Percentiles rank a stretch among this genome's conserved stretches.
phyloP scores from a whole-genome alignment of 352 stramenopile species.

The Pythium chondricola region DNA sequence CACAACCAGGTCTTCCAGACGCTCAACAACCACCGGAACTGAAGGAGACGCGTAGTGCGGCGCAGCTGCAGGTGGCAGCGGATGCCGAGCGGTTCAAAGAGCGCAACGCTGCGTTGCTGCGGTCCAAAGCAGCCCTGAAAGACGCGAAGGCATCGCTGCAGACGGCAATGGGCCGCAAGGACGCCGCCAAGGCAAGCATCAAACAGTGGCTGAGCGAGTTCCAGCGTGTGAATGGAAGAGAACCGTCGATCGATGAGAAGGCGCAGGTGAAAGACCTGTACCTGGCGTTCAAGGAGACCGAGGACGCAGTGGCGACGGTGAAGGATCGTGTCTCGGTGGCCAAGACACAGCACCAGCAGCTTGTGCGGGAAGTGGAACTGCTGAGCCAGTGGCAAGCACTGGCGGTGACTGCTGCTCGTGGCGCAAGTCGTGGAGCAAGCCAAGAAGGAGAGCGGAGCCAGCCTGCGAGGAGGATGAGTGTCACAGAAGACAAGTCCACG shows the following conservation, averaged over 20 bases:
- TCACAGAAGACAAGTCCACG: slow-evolving; percentile 1
- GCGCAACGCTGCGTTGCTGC: slow-evolving; percentile 32
- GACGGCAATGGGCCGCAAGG: slow-evolving; percentile 31
- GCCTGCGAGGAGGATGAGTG: too few species aligned
- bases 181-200: slow-evolving; percentile 43
- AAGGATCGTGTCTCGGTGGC: slow-evolving; percentile 31
- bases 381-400: slow-evolving; percentile 47
- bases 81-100: slow-evolving; percentile 37
- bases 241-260: slow-evolving; percentile 76
- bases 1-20: too few species aligned
- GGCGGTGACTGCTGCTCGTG: slow-evolving; percentile 1
- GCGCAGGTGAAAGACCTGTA: slow-evolving; percentile 72
- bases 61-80: slow-evolving; percentile 37
- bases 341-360: slow-evolving; percentile 42
- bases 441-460: too few species aligned
- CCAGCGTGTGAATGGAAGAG: slow-evolving; percentile 31
- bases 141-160: slow-evolving; percentile 32
- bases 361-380: slow-evolving; percentile 39
- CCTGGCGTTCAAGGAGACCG: slow-evolving; percentile 61
- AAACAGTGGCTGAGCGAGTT: slow-evolving; percentile 66
- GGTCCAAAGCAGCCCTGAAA: slow-evolving; percentile 34
- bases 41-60: too few species aligned
- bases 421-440: too few species aligned
- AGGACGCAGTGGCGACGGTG: slow-evolving; percentile 38
- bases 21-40: too few species aligned